Conservation (phyloP, 768 basidiomycete species). For the Boletus rubroflammeus region DNA sequence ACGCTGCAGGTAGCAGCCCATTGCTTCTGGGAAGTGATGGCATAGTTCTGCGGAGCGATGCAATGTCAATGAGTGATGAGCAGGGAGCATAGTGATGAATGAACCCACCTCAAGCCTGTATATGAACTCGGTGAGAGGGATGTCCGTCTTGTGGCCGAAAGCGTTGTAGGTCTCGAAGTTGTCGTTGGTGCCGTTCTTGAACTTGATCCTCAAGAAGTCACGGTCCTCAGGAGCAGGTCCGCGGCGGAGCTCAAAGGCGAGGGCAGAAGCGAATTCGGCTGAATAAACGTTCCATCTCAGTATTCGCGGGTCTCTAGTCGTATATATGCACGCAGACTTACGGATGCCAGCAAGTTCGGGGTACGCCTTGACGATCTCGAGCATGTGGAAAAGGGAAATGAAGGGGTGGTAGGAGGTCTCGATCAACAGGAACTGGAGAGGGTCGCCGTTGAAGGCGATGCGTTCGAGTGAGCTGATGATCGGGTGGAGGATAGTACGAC, state of each 20-base stretch:
- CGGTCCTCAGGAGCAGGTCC: constrained; percentile 72
- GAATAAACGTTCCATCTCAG: constrained; percentile 10
- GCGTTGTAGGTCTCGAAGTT: constrained; percentile 66
- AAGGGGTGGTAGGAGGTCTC: constrained; percentile 88
- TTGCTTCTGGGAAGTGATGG: constrained; percentile 42
- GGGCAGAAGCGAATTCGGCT: constrained; percentile 73
- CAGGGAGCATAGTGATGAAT: neutral
- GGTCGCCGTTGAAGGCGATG: constrained; percentile 76
- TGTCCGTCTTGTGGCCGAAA: constrained; percentile 72
- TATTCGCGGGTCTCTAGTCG: neutral
- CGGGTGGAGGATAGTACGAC: constrained; percentile 71
- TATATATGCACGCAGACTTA: constrained; percentile 36
- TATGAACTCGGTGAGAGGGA: constrained; percentile 82
- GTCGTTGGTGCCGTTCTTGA: constrained; percentile 74
- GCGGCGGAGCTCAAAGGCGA: constrained; percentile 76
- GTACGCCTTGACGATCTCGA: constrained; percentile 54
- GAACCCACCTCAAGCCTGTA: constrained; percentile 67
- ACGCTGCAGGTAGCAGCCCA: constrained; percentile 42
- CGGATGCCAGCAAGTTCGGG: constrained; percentile 63
- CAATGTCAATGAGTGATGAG: constrained; percentile 1
- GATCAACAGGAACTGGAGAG: constrained; percentile 73
- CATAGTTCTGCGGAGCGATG: constrained; percentile 35
- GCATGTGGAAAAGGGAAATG: constrained; percentile 81
- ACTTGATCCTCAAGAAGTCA: constrained; percentile 80
- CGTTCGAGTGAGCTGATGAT: constrained; percentile 69